Base-by-base conservation (phyloP, 805 yeast species). In the Metschnikowia chrysomelidarum region DNA sequence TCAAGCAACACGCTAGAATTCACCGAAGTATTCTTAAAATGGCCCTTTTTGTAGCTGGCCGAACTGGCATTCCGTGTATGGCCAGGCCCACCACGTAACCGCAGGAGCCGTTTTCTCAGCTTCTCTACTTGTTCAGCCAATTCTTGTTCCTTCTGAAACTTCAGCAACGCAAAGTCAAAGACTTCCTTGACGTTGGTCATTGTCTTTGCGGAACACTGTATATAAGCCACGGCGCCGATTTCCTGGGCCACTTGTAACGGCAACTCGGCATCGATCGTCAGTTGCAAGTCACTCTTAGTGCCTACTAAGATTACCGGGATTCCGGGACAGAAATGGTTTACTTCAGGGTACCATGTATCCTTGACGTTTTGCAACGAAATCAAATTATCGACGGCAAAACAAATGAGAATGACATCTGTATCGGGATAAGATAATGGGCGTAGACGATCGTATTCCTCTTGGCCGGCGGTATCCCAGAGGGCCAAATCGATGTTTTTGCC, bases 401-500 rank as follows among this genome's bases (percentile, higher is more conserved):
- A 88, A 7, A 87, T 66, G 38, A 89, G 64, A 12, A 87, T 59
- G 2, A 87, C 63, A 56, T 87, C 85, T 3, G 82, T 85, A 47
- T 85, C 94, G 5, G 89, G 82, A 53, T 87, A 87, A 27, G 83
- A 72, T 30, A 87, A 64, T 2, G 94, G 93, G 42, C 96, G 67
- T 37, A 86, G 62, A 34, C 95, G 65, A 54, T 82, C 89, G 53
- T 83, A 85, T 56, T 84, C 93, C 59, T 86, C 94, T 60, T 85
- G 93, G 3, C 95, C 93, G 0, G 95, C 95, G 1, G 95, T 85
- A 55, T 87, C 96, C 94, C 94, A 86, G 19, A 86, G 59, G 0
- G 87, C 85, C 46, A 87, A 59, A 51, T 82, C 88, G 14, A 82
- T 69, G 60, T 85, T 78, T 65, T 91, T 84, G 32, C 95, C 94